Evolutionary conservation across 441 rosid genomes (phyloP).

Genomic region (Pelargonium citronellum): DNA sequence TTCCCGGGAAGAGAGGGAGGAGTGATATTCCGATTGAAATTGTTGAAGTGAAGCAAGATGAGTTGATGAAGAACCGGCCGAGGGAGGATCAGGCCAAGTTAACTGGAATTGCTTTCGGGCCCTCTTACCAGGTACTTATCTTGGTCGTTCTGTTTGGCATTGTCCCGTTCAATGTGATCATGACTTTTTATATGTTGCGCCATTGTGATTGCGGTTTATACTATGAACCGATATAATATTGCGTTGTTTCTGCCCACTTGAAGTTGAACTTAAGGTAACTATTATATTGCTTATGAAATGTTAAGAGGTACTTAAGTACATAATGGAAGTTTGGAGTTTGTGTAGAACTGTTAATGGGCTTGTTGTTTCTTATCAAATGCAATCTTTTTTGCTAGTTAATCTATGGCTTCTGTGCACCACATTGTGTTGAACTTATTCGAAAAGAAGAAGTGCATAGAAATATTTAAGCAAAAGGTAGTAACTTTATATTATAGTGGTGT

Average conservation of each 20-base stretch:
- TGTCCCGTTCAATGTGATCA: neutral
- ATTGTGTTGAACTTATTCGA: no score
- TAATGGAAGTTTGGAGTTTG: no score
- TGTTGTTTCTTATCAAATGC: no score
- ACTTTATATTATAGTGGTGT: no score
- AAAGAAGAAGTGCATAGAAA: no score
- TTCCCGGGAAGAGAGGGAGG: constrained; percentile 68
- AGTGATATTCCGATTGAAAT: constrained; percentile 59
- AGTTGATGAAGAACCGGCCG: constrained; percentile 84
- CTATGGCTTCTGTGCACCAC: no score
- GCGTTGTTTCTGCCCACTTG: neutral
- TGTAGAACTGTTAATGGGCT: no score
- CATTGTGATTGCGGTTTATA: neutral
- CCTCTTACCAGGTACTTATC: constrained; percentile 66
- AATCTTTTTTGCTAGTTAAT: no score
- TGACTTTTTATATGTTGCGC: neutral
- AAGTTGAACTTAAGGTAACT: neutral
- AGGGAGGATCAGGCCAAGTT: constrained; percentile 75
- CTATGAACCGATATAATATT: neutral
- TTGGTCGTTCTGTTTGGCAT: neutral
- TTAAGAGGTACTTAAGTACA: no score
- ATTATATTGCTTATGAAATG: neutral
- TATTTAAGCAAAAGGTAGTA: no score
- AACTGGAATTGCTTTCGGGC: constrained; percentile 92
- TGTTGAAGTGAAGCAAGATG: constrained; percentile 90